These are phyloP conservation scores for Cercospora sojina DNA, from an alignment of 2,329 filamentous ascomycete species.

Conservation along the genomic window DNA sequence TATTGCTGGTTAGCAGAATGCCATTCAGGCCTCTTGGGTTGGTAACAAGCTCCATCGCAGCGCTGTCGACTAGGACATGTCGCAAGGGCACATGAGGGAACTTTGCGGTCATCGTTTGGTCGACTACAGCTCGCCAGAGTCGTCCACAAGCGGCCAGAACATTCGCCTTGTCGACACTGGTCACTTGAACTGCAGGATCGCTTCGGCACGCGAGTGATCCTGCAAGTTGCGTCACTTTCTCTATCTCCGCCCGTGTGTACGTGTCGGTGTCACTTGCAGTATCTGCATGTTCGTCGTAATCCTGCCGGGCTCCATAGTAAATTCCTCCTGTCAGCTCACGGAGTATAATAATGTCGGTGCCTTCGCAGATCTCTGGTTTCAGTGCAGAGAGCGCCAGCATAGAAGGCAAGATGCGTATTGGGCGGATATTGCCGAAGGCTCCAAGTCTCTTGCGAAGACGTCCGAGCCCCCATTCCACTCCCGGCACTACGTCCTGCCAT, in stretches of 20 bases:
- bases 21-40: constrained; percentile 84
- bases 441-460: neutral
- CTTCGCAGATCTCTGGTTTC: neutral
- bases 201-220: neutral
- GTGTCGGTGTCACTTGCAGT: neutral
- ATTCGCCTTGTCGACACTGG: constrained; percentile 92
- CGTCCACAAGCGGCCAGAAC: constrained; percentile 78
- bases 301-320: neutral
- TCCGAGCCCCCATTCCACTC: neutral
- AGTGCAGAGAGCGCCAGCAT: neutral
- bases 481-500: neutral
- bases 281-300: neutral
- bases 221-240: neutral
- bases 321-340: neutral
- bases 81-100: constrained; percentile 79
- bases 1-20: constrained; percentile 84
- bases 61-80: constrained; percentile 90
- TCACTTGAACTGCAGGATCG: constrained; percentile 50
- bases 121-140: constrained; percentile 82
- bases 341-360: neutral
- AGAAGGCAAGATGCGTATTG: neutral
- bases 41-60: constrained; percentile 95
- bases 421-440: constrained; percentile 2
- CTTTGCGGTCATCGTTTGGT: constrained; percentile 79
- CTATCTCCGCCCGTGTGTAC: neutral